These are phyloP conservation scores for Adansonia digitata DNA, from an alignment of 345 rosid genomes.

Conservation along the genomic window DNA sequence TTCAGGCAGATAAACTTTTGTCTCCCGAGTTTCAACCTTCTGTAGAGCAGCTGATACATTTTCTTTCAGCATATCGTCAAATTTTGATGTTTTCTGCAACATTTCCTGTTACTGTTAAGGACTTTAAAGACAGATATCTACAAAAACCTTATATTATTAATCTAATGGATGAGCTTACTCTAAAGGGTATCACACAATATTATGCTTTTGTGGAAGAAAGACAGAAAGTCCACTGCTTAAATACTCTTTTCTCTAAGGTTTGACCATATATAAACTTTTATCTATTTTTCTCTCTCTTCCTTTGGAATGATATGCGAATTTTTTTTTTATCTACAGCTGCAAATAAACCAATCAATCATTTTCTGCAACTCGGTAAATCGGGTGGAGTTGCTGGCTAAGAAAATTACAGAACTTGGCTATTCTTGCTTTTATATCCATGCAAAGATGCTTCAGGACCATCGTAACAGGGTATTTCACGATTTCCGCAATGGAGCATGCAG, in stretches of 20 bases:
- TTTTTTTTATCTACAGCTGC: slow-evolving; percentile 56
- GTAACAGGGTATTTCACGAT: slow-evolving; percentile 97
- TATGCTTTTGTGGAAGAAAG: slow-evolving; percentile 99
- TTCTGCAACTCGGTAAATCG: slow-evolving; percentile 99
- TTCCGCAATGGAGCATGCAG: slow-evolving; percentile 99
- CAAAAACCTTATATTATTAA: slow-evolving; percentile 83
- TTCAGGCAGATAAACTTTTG: slow-evolving; percentile 98
- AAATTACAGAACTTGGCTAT: slow-evolving; percentile 98
- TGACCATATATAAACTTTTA: slow-evolving; percentile 12
- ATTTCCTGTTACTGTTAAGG: slow-evolving; percentile 96
- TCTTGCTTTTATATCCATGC: slow-evolving; percentile 98
- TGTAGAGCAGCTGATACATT: slow-evolving; percentile 80
- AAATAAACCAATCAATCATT: slow-evolving; percentile 97
- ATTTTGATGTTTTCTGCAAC: slow-evolving; percentile 97
- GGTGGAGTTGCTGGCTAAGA: slow-evolving; percentile 93
- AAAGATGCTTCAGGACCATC: slow-evolving; percentile 99
- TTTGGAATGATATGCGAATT: not conserved
- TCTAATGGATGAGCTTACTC: slow-evolving; percentile 98
- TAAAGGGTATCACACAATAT: slow-evolving; percentile 91
- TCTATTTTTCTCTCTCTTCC: not conserved
- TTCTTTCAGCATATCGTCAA: slow-evolving; percentile 79
- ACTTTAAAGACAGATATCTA: slow-evolving; percentile 87
- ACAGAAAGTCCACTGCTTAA: slow-evolving; percentile 99
- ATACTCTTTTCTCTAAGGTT: slow-evolving; percentile 99
- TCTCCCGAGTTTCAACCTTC: slow-evolving; percentile 99